Percentiles rank a stretch among this genome's conserved stretches.
Evolutionary conservation across 108 stramenopile species (phyloP).

Genomic region (Nitzschia palea): DNA sequence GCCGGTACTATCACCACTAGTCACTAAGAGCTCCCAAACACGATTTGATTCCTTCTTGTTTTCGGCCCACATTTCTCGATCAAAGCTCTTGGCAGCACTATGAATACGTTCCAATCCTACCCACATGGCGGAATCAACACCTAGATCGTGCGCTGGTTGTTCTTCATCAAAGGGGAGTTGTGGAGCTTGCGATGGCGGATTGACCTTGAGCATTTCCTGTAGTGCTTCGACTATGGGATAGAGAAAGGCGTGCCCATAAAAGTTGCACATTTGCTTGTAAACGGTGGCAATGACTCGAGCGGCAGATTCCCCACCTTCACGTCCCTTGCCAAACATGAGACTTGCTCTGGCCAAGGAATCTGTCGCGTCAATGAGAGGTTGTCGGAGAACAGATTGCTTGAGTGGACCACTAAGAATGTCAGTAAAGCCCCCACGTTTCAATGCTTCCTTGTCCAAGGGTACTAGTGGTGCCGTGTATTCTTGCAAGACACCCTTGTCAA

Average conservation of each 20-base stretch:
- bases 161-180: slow-evolving; percentile 83
- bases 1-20: slow-evolving; percentile 43
- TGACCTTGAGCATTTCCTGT: slow-evolving; percentile 61
- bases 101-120: slow-evolving; percentile 77
- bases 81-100: slow-evolving; percentile 84
- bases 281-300: slow-evolving; percentile 81
- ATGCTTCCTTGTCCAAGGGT: slow-evolving; percentile 61
- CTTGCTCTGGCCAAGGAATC: slow-evolving; percentile 85
- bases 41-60: slow-evolving; percentile 69
- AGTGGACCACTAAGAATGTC: slow-evolving; percentile 71
- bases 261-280: slow-evolving; percentile 82
- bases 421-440: slow-evolving; percentile 60
- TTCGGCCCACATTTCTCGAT: slow-evolving; percentile 86
- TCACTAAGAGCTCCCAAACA: slow-evolving; percentile 75
- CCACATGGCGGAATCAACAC: slow-evolving; percentile 83
- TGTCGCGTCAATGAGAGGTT: slow-evolving; percentile 81
- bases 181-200: slow-evolving; percentile 63
- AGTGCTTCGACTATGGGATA: slow-evolving; percentile 78
- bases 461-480: slow-evolving; percentile 73
- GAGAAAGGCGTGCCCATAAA: slow-evolving; percentile 77
- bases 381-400: slow-evolving; percentile 77
- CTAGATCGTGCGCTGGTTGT: slow-evolving; percentile 73
- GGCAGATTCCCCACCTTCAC: slow-evolving; percentile 66
- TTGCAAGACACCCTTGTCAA: slow-evolving; percentile 58
- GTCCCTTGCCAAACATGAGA: slow-evolving; percentile 78